Base-by-base conservation (phyloP, 2,329 filamentous ascomycete species). In the Arthrinium phaeospermum region DNA sequence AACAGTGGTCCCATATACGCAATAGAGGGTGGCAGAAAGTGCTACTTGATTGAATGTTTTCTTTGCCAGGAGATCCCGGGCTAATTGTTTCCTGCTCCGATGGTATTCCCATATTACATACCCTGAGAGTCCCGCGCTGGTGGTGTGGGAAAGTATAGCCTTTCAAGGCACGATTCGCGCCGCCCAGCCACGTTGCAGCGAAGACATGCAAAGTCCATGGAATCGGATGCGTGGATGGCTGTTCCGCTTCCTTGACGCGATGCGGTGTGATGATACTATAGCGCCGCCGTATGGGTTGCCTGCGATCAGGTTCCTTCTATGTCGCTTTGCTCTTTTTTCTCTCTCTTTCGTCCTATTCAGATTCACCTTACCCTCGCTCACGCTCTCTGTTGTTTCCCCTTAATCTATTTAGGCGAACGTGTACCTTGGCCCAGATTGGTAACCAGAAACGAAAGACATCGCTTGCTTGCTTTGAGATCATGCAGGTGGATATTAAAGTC, bases 381-480 rank as follows among this genome's bases (percentile, higher is more conserved):
- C 37, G 10, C 34, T 64, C 19, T 1, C 34, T 12, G n/a, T 22
- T 57, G n/a, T n/a, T 64, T 24, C 57, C 57, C 57, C 57, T 64
- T 64, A 64, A 64, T 64, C 34, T 64, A 64, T 64, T 64, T 64
- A 41, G 12, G 57, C 34, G 45, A n/a, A 41, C 30, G 74, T 72
- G 71, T 70, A 70, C 71, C 73, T 73, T 76, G 74, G 73, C 78
- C 78, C 72, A 77, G 76, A 80, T 77, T 73, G 77, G 79, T 77
- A 80, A 80, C 77, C 73, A 74, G 75, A 80, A 76, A 80, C 79
- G 79, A 80, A 76, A 72, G 74, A 75, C 73, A 75, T 75, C 77
- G 75, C 75, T 73, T 78, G 75, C 79, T 75, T 64, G 57, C 57
- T 64, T 64, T 75, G 75, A 80, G 79, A 80, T 80, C 77, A 80